Conservation (phyloP, 2,329 filamentous ascomycete species). For the Cercospora citrullina region DNA sequence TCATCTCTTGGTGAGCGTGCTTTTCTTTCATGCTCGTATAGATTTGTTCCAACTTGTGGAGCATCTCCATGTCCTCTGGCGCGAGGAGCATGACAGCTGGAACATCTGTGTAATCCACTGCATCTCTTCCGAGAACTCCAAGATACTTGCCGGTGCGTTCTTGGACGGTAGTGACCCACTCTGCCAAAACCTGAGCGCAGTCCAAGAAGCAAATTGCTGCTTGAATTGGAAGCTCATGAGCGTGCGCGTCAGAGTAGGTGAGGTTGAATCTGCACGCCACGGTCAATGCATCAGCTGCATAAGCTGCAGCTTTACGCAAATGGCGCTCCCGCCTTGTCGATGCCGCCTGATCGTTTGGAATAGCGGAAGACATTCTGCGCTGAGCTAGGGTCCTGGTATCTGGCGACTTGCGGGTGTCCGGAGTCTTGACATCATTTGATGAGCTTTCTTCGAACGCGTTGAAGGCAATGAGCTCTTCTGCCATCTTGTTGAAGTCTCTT, state of each 20-base stretch:
- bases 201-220: constrained; percentile 91
- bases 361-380: constrained; percentile 32
- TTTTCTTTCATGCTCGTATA: constrained; percentile 76
- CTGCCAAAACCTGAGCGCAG: constrained; percentile 87
- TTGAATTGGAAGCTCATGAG: constrained; percentile 82
- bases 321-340: constrained; percentile 76
- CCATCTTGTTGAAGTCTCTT: constrained; percentile 88
- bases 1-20: constrained; percentile 56
- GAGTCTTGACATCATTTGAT: constrained; percentile 11
- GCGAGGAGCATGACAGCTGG: constrained; percentile 88
- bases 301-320: constrained; percentile 90
- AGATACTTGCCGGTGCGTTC: constrained; percentile 89
- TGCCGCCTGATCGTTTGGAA: constrained; percentile 40
- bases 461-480: constrained; percentile 78
- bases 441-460: constrained; percentile 54
- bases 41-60: constrained; percentile 80
- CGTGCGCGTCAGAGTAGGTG: constrained; percentile 80
- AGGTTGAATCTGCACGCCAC: constrained; percentile 86
- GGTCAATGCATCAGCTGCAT: constrained; percentile 85
- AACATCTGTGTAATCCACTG: constrained; percentile 75
- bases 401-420: constrained; percentile 13
- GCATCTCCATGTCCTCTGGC: constrained; percentile 83
- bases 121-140: constrained; percentile 80
- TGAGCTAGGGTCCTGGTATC: constrained; percentile 31
- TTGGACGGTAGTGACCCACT: constrained; percentile 92